phyloP scores from a whole-genome alignment of 2,329 filamentous ascomycete genomes.

The Emericellopsis cladophorae region DNA sequence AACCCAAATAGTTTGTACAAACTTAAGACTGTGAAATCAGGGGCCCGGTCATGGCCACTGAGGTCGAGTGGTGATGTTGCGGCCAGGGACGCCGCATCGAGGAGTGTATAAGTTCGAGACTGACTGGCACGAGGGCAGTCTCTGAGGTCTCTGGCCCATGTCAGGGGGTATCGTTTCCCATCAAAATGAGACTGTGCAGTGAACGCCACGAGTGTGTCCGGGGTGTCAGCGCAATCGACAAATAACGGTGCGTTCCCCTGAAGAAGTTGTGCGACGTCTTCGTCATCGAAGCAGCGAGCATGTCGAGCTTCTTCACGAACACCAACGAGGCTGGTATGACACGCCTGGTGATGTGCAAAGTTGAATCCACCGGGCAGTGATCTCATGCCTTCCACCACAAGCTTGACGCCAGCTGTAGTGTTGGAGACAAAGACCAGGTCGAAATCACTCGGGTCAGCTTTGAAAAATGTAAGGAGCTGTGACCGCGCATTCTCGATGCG shows the following conservation, averaged over 20 bases:
- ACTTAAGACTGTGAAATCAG: slow-evolving; percentile 80
- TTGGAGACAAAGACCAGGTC: slow-evolving; percentile 89
- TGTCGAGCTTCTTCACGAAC: slow-evolving; percentile 56
- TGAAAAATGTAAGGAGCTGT: slow-evolving; percentile 62
- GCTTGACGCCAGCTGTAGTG: slow-evolving; percentile 80
- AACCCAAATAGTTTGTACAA: slow-evolving; percentile 99
- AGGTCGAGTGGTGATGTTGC: slow-evolving; percentile 70
- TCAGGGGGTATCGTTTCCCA: slow-evolving; percentile 59
- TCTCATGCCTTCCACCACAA: slow-evolving; percentile 68
- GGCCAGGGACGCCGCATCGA: slow-evolving; percentile 74
- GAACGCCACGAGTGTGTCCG: slow-evolving; percentile 56
- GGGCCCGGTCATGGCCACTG: slow-evolving; percentile 42
- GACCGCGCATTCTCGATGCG: slow-evolving; percentile 67
- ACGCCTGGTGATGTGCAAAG: slow-evolving; percentile 73
- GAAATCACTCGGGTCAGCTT: slow-evolving; percentile 68
- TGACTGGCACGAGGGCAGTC: slow-evolving; percentile 6
- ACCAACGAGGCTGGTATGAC: slow-evolving; percentile 80
- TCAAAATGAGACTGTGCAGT: slow-evolving; percentile 92
- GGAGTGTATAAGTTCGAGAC: slow-evolving; percentile 46
- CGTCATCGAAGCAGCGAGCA: slow-evolving; percentile 55
- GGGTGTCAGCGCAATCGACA: slow-evolving; percentile 4
- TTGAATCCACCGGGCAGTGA: slow-evolving; percentile 58
- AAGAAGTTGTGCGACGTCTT: slow-evolving; percentile 54
- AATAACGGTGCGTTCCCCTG: slow-evolving; percentile 15
- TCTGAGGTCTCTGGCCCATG: slow-evolving; percentile 48